A percentile compares a stretch with the other conserved stretches of the same genome.
These are phyloP conservation scores for Apophysomyces sp. DNA, from an alignment of 371 early-diverging fungal species.

Conservation along the genomic window DNA sequence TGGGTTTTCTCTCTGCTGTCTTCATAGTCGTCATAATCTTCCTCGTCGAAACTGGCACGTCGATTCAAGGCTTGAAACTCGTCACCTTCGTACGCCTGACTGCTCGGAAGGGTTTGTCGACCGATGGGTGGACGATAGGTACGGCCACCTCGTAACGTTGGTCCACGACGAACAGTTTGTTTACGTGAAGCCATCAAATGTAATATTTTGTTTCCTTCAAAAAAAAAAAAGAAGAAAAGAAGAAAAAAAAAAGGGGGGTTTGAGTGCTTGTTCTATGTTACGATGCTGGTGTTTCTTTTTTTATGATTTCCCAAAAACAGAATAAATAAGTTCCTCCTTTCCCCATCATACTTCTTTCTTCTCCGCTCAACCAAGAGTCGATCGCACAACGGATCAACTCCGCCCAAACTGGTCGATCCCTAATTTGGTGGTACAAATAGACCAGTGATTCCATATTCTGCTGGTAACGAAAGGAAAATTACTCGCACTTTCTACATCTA, in stretches of 20 bases:
- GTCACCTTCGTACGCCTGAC: slow-evolving; percentile 25
- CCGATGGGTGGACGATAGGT: slow-evolving; percentile 29
- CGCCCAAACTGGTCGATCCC: slow-evolving; percentile 1
- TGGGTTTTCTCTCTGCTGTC: not conserved
- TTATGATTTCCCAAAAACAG: slow-evolving; percentile 1
- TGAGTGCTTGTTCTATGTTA: not conserved
- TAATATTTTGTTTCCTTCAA: not conserved
- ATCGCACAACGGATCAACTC: not conserved
- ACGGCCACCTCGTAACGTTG: slow-evolving; percentile 19
- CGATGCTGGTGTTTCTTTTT: not conserved
- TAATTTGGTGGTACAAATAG: not conserved
- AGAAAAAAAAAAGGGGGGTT: not conserved
- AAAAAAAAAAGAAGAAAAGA: not conserved
- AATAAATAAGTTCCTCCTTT: not conserved
- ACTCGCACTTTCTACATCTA: not conserved
- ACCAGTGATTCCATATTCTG: not conserved
- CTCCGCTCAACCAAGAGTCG: not conserved
- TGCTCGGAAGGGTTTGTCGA: slow-evolving; percentile 9
- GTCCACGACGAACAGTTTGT: not conserved
- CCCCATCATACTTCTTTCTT: not conserved
- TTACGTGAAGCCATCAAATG: slow-evolving; percentile 1
- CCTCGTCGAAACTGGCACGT: not conserved
- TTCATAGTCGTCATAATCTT: not conserved
- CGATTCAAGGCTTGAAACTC: slow-evolving; percentile 14
- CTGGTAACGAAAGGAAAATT: not conserved